Conservation (phyloP, 345 rosid species). For the Hirschfeldia incana region DNA sequence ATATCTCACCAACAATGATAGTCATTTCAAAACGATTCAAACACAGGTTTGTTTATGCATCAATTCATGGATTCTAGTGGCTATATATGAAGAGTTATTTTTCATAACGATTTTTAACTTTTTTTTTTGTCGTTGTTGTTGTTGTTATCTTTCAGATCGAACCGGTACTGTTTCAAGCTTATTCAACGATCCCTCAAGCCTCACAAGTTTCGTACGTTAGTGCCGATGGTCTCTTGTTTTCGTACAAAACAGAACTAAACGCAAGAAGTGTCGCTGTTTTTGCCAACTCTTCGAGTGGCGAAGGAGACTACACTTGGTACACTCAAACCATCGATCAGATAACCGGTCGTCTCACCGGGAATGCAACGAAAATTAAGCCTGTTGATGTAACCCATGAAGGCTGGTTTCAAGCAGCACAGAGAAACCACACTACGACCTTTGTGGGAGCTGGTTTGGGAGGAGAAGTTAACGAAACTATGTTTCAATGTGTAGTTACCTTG, state of each 20-base stretch:
- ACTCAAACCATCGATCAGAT: conserved; percentile 16
- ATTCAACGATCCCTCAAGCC: conserved; percentile 29
- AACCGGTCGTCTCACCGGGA: conserved; percentile 20
- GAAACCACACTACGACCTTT: conserved; percentile 6
- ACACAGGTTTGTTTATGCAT: conserved; percentile 18
- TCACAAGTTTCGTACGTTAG: conserved; percentile 32
- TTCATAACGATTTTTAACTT: neutral
- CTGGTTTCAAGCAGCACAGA: conserved; percentile 24
- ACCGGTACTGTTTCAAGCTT: conserved; percentile 32
- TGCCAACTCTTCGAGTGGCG: conserved; percentile 24
- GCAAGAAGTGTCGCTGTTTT: conserved; percentile 29
- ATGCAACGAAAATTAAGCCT: conserved; percentile 5
- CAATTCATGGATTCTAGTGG: neutral
- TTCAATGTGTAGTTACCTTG: conserved; percentile 25
- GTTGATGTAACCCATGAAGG: conserved; percentile 9
- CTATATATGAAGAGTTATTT: neutral
- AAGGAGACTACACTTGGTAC: conserved; percentile 31
- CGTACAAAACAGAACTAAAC: conserved; percentile 3
- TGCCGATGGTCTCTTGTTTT: conserved; percentile 24
- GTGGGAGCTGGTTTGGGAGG: conserved; percentile 22
- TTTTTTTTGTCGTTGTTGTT: neutral
- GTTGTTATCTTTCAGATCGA: conserved; percentile 13
- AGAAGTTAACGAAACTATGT: conserved; percentile 3
- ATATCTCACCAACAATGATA: conserved; percentile 3
- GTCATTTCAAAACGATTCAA: conserved; percentile 21